A percentile compares a stretch with the other conserved stretches of the same genome.
These are phyloP conservation scores for Tuber brumale DNA, from an alignment of 495 filamentous ascomycete genomes.

Conservation along the genomic window DNA sequence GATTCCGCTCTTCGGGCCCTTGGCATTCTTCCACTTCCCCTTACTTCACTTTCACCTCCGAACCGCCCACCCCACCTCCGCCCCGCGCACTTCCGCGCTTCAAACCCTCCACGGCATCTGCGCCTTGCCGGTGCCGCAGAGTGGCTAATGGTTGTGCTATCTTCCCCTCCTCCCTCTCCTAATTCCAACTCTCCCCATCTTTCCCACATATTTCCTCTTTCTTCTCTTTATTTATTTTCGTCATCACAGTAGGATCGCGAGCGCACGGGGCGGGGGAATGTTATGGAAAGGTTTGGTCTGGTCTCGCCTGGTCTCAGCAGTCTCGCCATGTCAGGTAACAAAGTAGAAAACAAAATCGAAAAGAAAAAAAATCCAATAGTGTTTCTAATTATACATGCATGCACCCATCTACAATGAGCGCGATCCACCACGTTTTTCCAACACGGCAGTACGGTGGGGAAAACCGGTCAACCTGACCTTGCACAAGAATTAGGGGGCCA, in stretches of 20 bases:
- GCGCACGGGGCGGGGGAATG: not conserved
- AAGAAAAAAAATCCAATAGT: not conserved
- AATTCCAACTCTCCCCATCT: not conserved
- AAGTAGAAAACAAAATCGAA: not conserved
- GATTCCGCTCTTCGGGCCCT: not conserved
- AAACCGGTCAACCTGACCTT: too few relatives aligned
- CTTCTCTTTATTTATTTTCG: not conserved
- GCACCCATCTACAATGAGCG: not conserved
- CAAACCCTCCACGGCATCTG: not conserved
- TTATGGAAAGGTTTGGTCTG: not conserved
- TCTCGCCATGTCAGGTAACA: not conserved
- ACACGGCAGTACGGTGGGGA: too few relatives aligned
- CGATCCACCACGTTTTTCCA: too few relatives aligned
- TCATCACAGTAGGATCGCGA: not conserved
- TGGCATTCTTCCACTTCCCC: not conserved
- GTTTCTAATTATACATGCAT: not conserved
- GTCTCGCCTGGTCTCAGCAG: not conserved
- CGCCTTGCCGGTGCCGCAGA: not conserved
- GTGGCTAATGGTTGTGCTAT: not conserved
- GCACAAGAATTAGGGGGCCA: too few relatives aligned
- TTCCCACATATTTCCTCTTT: not conserved
- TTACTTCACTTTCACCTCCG: not conserved
- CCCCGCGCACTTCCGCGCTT: not conserved
- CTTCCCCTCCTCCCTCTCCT: not conserved
- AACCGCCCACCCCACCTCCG: not conserved